Conservation (phyloP, 2,329 filamentous ascomycete genomes). For the Aureobasidium vineae region DNA sequence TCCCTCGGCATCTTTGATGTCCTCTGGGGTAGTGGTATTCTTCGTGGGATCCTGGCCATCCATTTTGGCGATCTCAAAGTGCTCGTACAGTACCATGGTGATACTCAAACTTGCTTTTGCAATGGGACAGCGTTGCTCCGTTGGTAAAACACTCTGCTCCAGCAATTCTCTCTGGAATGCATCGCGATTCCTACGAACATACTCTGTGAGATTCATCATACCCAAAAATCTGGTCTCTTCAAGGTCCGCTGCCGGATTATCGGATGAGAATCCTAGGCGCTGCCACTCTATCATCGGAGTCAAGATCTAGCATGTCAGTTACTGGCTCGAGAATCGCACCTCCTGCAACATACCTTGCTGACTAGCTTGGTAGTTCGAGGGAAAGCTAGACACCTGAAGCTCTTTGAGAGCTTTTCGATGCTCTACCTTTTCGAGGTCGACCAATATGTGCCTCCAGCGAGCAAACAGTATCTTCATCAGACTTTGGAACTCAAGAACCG, state of each 20-base stretch:
- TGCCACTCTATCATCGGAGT: constrained; percentile 94
- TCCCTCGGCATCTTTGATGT: constrained; percentile 54
- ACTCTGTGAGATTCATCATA: constrained; percentile 97
- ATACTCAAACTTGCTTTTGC: constrained; percentile 82
- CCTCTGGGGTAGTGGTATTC: constrained; percentile 53
- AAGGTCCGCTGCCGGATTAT: constrained; percentile 84
- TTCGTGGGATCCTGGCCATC: constrained; percentile 54
- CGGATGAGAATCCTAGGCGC: constrained; percentile 84
- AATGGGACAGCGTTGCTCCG: constrained; percentile 76
- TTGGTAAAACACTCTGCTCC: constrained; percentile 75
- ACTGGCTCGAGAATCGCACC: not conserved
- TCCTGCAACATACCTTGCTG: constrained; percentile 34
- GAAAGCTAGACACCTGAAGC: constrained; percentile 43
- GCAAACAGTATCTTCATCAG: constrained; percentile 78
- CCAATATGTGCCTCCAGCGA: constrained; percentile 74
- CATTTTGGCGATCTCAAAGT: constrained; percentile 78
- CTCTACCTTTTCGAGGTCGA: constrained; percentile 84
- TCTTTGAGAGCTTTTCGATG: constrained; percentile 87
- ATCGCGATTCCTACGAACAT: constrained; percentile 87
- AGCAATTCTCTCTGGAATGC: constrained; percentile 86
- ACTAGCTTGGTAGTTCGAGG: constrained; percentile 18
- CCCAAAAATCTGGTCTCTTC: constrained; percentile 82
- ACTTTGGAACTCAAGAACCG: constrained; percentile 88
- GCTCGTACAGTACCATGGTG: constrained; percentile 85
- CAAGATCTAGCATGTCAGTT: constrained; percentile 57